phyloP scores from a whole-genome alignment of 2,329 filamentous ascomycete genomes.

The Dactylellina haptotyla region DNA sequence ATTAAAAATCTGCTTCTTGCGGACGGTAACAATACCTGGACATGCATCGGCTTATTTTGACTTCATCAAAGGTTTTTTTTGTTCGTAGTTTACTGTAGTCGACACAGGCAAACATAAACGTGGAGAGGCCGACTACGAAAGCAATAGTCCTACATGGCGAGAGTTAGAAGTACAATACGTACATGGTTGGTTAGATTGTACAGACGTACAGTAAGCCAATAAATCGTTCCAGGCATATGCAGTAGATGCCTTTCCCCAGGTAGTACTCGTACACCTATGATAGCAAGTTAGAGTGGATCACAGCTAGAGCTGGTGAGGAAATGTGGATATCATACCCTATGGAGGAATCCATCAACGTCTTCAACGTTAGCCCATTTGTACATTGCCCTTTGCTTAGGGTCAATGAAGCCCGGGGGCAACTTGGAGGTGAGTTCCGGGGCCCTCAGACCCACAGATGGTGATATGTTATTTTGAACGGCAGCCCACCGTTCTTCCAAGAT shows the following conservation, averaged over 20 bases:
- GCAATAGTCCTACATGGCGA: constrained; percentile 72
- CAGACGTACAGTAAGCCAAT: constrained; percentile 75
- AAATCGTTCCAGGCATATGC: constrained; percentile 77
- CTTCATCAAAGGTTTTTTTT: constrained; percentile 64
- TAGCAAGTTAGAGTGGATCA: background rate
- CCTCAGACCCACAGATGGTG: constrained; percentile 24
- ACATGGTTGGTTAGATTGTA: background rate
- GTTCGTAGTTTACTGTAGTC: constrained; percentile 79
- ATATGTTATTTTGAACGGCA: constrained; percentile 52
- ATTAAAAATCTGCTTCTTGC: no score
- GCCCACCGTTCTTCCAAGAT: constrained; percentile 42
- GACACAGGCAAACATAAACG: constrained; percentile 85
- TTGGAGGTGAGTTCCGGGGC: constrained; percentile 52
- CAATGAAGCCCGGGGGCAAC: constrained; percentile 61
- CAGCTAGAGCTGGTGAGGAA: background rate
- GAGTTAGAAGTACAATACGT: background rate
- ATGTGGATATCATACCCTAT: constrained; percentile 63
- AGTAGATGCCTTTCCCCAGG: constrained; percentile 82
- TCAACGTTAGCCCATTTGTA: constrained; percentile 94
- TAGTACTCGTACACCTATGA: constrained; percentile 83
- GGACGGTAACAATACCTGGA: constrained; percentile 55
- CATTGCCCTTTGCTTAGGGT: constrained; percentile 80
- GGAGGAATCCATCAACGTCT: constrained; percentile 87
- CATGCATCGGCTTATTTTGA: constrained; percentile 79
- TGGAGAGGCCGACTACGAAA: constrained; percentile 83